These are phyloP conservation scores for Cyclotella kingstonii DNA, from an alignment of 108 stramenopile species.

Conservation along the genomic window DNA sequence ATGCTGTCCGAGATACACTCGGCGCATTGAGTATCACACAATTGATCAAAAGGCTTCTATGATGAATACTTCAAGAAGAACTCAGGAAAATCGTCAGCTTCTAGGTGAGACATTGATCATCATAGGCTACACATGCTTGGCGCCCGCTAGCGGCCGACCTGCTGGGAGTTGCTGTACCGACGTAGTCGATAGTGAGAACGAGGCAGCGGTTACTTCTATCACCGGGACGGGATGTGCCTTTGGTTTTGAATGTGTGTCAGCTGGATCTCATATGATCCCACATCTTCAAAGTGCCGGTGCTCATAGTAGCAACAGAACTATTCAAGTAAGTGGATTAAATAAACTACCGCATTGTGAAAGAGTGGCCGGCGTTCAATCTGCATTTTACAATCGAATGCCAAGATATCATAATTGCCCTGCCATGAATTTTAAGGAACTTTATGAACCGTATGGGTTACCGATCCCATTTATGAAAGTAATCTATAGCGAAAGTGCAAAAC, in stretches of 20 bases:
- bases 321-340: not conserved
- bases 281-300: not conserved
- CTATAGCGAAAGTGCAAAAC: not conserved
- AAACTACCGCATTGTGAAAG: not conserved
- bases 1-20: not conserved
- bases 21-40: not conserved
- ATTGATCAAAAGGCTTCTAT: not conserved
- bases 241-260: not conserved
- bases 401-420: not conserved
- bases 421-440: not conserved
- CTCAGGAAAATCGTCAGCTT: no score
- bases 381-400: not conserved
- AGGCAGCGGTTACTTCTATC: not conserved
- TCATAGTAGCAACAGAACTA: no score
- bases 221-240: not conserved
- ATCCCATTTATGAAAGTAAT: not conserved
- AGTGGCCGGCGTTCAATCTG: not conserved
- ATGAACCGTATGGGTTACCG: not conserved
- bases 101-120: no score
- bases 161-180: slow-evolving; percentile 1
- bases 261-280: not conserved
- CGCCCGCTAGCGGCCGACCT: not conserved
- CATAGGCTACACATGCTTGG: not conserved
- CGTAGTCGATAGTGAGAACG: not conserved
- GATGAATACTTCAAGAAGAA: no score